Conservation (phyloP, 1,284 basidiomycete species). For the Boletus subluridellus region DNA sequence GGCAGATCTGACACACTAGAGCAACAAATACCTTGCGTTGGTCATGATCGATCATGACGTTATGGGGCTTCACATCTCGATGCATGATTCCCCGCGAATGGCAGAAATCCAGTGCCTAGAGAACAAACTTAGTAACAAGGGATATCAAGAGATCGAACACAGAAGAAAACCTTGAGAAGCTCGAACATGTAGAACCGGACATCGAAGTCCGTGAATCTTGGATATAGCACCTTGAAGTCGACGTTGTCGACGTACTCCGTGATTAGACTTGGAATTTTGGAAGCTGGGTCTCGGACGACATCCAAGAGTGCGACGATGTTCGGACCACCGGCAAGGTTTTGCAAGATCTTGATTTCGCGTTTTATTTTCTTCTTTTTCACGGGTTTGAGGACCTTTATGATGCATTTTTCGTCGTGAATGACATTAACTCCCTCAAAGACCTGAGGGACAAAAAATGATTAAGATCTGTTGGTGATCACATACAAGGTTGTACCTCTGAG, state of each 20-base stretch:
- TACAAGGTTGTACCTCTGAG: slow-evolving; percentile 66
- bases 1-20: background rate
- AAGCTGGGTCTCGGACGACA: slow-evolving; percentile 90
- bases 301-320: slow-evolving; percentile 88
- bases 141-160: slow-evolving; percentile 6
- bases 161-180: slow-evolving; percentile 74
- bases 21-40: slow-evolving; percentile 72
- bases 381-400: slow-evolving; percentile 98
- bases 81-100: slow-evolving; percentile 99
- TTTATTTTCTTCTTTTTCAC: slow-evolving; percentile 99
- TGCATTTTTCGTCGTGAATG: slow-evolving; percentile 90
- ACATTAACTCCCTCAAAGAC: slow-evolving; percentile 98
- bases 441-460: slow-evolving; percentile 40
- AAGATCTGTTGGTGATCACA: slow-evolving; percentile 13
- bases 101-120: slow-evolving; percentile 91
- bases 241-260: slow-evolving; percentile 99
- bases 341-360: slow-evolving; percentile 97
- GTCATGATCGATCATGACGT: slow-evolving; percentile 99
- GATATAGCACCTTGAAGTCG: slow-evolving; percentile 97
- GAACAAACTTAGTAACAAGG: slow-evolving; percentile 5
- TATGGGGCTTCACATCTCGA: slow-evolving; percentile 98
- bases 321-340: slow-evolving; percentile 95
- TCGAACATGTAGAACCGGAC: slow-evolving; percentile 97
- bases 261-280: slow-evolving; percentile 95
- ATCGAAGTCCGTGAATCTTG: slow-evolving; percentile 91